Evolutionary conservation across 805 yeast species (phyloP).

Genomic region (Candida morakotiae): DNA sequence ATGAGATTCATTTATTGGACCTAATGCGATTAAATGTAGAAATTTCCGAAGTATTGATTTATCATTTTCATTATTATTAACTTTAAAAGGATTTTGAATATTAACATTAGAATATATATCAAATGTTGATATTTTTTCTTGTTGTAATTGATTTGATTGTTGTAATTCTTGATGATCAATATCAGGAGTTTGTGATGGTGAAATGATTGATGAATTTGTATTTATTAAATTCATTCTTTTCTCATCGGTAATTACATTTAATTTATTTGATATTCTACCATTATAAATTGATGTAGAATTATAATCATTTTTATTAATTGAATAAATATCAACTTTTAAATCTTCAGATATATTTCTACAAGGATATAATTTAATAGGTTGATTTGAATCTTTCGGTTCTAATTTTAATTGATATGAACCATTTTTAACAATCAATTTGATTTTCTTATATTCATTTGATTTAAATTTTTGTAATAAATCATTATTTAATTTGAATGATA

Average conservation of each 20-base stretch:
- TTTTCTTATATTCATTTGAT: conserved; percentile 12
- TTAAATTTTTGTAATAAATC: conserved; percentile 25
- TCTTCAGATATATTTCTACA: conserved; percentile 31
- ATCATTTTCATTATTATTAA: conserved; percentile 3
- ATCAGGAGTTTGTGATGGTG: conserved; percentile 10
- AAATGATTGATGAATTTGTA: background rate
- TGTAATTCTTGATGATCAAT: conserved; percentile 10
- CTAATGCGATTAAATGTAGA: conserved; percentile 45
- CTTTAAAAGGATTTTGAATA: background rate
- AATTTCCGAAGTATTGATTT: conserved; percentile 27
- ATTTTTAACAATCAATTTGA: conserved; percentile 34
- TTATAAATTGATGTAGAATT: conserved; percentile 14
- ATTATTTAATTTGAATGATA: conserved; percentile 25
- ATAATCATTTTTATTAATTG: conserved; percentile 7
- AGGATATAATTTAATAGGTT: conserved; percentile 13
- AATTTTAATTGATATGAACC: conserved; percentile 29
- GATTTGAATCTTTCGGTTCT: background rate
- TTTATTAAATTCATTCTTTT: conserved; percentile 20
- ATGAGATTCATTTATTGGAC: conserved; percentile 33
- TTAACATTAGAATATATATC: background rate
- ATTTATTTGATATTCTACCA: conserved; percentile 28
- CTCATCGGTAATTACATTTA: conserved; percentile 29
- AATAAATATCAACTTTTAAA: conserved; percentile 33
- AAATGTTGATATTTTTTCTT: background rate
- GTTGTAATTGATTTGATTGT: conserved; percentile 6